A percentile compares a stretch with the other conserved stretches of the same genome.
Evolutionary conservation across 1,139 yeast species (phyloP).

Genomic region (Geotrichum europaeum): DNA sequence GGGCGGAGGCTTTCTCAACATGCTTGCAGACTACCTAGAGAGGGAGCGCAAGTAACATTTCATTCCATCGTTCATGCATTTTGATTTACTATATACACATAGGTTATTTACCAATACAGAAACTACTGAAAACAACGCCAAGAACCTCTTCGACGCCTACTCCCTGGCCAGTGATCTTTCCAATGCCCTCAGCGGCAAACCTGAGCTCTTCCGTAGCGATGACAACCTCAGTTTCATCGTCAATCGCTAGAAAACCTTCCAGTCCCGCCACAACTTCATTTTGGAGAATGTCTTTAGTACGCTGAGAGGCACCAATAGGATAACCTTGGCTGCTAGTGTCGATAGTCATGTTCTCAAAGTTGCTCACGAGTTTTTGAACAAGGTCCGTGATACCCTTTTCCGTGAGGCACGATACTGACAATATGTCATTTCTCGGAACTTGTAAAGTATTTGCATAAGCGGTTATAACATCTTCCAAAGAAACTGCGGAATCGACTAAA

Average conservation of each 20-base stretch:
- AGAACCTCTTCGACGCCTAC: constrained; percentile 86
- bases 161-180: constrained; percentile 83
- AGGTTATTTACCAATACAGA: constrained; percentile 81
- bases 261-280: constrained; percentile 74
- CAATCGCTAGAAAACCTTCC: constrained; percentile 48
- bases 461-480: not conserved
- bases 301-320: constrained; percentile 54
- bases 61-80: not conserved
- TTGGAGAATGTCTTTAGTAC: constrained; percentile 66
- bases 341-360: constrained; percentile 43
- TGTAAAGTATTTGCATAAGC: constrained; percentile 25
- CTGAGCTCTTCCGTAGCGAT: constrained; percentile 73
- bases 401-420: constrained; percentile 57
- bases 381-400: constrained; percentile 52
- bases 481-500: constrained; percentile 16
- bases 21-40: constrained; percentile 87
- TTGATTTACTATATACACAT: not conserved
- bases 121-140: constrained; percentile 84
- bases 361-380: constrained; percentile 34
- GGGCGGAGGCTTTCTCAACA: constrained; percentile 62
- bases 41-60: constrained; percentile 41
- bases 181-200: constrained; percentile 78
- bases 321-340: constrained; percentile 8
- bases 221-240: constrained; percentile 61
- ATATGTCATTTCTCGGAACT: constrained; percentile 35